These are phyloP conservation scores for Tuber calosporum DNA, from an alignment of 495 filamentous ascomycete genomes.

Conservation along the genomic window DNA sequence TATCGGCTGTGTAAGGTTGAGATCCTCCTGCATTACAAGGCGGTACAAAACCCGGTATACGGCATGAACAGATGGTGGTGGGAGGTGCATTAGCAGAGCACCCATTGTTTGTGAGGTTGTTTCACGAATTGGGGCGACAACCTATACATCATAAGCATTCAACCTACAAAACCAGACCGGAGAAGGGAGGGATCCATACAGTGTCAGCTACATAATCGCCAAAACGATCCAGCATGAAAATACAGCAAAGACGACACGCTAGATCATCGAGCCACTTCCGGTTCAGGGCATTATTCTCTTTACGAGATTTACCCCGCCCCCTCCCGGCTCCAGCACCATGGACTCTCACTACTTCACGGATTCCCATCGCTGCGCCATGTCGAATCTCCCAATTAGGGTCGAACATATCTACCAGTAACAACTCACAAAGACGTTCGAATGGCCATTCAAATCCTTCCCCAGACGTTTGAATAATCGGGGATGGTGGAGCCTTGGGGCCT, in stretches of 20 bases:
- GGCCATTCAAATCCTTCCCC: constrained; percentile 84
- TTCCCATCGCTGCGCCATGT: constrained; percentile 93
- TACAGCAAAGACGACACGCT: constrained; percentile 82
- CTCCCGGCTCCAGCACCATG: constrained; percentile 90
- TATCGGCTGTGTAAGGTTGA: constrained; percentile 59
- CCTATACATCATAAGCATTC: constrained; percentile 29
- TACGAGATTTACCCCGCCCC: constrained; percentile 57
- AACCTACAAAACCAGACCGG: neutral
- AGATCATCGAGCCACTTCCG: constrained; percentile 84
- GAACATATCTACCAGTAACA: constrained; percentile 85
- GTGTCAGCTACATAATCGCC: constrained; percentile 97
- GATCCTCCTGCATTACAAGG: constrained; percentile 84
- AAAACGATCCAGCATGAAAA: constrained; percentile 95
- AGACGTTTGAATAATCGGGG: constrained; percentile 51
- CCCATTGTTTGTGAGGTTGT: constrained; percentile 94
- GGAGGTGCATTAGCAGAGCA: constrained; percentile 73
- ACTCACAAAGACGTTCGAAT: constrained; percentile 85
- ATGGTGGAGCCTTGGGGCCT: constrained; percentile 59
- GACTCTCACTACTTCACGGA: constrained; percentile 84
- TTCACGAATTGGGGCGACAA: constrained; percentile 90
- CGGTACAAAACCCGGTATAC: constrained; percentile 74
- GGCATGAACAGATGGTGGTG: constrained; percentile 63
- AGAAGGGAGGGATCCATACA: constrained; percentile 42
- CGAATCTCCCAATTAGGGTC: constrained; percentile 92
- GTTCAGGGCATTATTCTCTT: constrained; percentile 72